These are phyloP conservation scores for Pleurotus eryngii DNA, from an alignment of 768 basidiomycete species.

Conservation along the genomic window DNA sequence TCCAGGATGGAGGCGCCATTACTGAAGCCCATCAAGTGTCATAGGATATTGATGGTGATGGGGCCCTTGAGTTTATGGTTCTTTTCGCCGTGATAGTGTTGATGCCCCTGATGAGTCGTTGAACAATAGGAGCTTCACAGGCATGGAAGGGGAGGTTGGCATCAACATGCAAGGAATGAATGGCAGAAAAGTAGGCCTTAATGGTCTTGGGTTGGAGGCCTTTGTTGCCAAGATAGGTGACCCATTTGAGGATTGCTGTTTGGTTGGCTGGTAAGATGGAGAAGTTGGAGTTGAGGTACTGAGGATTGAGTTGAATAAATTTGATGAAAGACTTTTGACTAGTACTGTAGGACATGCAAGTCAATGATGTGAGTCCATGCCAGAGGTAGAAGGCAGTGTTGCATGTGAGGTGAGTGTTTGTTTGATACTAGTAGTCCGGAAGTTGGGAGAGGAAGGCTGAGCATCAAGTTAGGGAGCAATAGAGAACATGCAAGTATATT, in stretches of 20 bases:
- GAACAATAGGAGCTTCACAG: too few species aligned
- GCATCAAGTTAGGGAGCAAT: slow-evolving; percentile 16
- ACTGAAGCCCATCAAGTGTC: too few species aligned
- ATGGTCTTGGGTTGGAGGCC: slow-evolving; percentile 9
- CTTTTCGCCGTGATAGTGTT: too few species aligned
- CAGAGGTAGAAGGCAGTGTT: slow-evolving; percentile 23
- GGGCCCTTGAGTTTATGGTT: too few species aligned
- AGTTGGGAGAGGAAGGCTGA: slow-evolving; percentile 12
- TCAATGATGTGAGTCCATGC: slow-evolving; percentile 27
- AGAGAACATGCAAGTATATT: slow-evolving; percentile 22
- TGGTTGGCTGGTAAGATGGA: slow-evolving; percentile 15
- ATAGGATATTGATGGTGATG: too few species aligned
- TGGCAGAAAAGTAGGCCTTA: too few species aligned
- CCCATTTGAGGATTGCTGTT: slow-evolving; percentile 17
- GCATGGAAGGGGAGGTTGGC: too few species aligned
- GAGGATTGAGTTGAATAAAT: slow-evolving; percentile 17
- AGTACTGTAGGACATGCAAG: slow-evolving; percentile 14
- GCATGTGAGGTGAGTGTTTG: slow-evolving; percentile 11
- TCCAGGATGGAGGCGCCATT: too few species aligned
- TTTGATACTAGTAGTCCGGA: slow-evolving; percentile 19
- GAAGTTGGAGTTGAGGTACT: slow-evolving; percentile 11
- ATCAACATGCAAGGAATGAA: too few species aligned
- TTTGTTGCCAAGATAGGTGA: slow-evolving; percentile 11
- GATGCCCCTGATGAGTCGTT: too few species aligned
- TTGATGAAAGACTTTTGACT: slow-evolving; percentile 27